Base-by-base conservation (phyloP, 306 rosid genomes). In the Trifolium repens region DNA sequence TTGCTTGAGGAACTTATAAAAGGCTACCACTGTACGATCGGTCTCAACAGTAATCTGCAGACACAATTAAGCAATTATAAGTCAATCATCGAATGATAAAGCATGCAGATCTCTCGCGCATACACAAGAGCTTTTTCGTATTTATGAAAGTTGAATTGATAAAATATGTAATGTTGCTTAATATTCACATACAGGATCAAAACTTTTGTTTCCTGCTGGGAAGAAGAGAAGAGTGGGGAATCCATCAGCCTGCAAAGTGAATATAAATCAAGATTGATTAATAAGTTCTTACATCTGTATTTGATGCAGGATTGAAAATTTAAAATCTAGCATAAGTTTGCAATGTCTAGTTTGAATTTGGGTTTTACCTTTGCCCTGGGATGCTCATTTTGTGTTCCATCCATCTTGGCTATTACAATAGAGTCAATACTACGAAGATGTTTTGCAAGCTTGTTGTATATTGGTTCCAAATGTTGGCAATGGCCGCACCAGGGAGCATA, bases 401-500 rank as follows among this genome's bases (percentile, higher is more conserved):
- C 98, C 99, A 96, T 96, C 96, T 92, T 96, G 68, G 96, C 97
- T 84, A 96, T 88, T 7, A 96, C 96, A 54, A 96, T 71, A 57
- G 99, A 96, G 8, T 96, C 93, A 65, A 96, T 78, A 75, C 80
- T 78, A 47, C 79, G 90, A 74, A 96, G 88, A 81, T 92, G 97
- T 82, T 89, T 90, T 65, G 90, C 99, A 73, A 96, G 97, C 86
- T 96, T 96, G 89, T 88, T 82, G 85, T 89, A 96, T 78, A 88
- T 87, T 63, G 99, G 99, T 81, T 92, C 99, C 79, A 96, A 79
- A 62, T 96, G 54, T 88, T 92, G 96, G 86, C 99, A 96, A 83
- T 96, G 99, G 71, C 98, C 98, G 62, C 99, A 96, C 99, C 99
- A 96, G 53, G 99, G 99, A 80, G 99, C 98, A 88, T 96, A 92